A percentile compares a stretch with the other conserved stretches of the same genome.
Conservation (phyloP, 805 yeast genomes). For the Teunomyces aglyptinius region DNA sequence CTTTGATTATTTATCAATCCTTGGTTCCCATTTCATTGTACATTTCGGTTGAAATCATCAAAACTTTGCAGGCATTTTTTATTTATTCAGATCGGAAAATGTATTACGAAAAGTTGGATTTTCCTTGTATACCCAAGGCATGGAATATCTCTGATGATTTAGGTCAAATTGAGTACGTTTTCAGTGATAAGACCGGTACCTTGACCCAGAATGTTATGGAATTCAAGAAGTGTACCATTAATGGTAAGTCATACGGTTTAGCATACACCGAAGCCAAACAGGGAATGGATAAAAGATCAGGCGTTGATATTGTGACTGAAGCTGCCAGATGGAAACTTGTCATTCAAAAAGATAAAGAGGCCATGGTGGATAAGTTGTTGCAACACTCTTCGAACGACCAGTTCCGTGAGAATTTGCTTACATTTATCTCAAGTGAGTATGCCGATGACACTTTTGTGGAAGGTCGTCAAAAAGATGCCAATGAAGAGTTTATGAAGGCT, state of each 20-base stretch:
- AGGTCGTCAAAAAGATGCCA: constrained; percentile 41
- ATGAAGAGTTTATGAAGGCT: constrained; percentile 59
- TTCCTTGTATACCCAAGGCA: constrained; percentile 79
- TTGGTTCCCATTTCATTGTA: constrained; percentile 81
- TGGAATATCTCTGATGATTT: constrained; percentile 86
- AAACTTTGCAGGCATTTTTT: constrained; percentile 78
- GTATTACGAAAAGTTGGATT: constrained; percentile 68
- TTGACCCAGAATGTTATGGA: constrained; percentile 85
- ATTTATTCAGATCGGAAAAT: constrained; percentile 72
- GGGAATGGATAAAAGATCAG: constrained; percentile 75
- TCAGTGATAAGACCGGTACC: constrained; percentile 84
- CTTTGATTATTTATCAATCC: constrained; percentile 72
- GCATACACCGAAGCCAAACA: constrained; percentile 84
- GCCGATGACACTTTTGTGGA: constrained; percentile 50
- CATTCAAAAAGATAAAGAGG: constrained; percentile 55
- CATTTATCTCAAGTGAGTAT: constrained; percentile 62
- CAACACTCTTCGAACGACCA: constrained; percentile 23
- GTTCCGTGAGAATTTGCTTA: constrained; percentile 47
- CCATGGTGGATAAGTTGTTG: constrained; percentile 48
- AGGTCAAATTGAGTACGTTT: constrained; percentile 82
- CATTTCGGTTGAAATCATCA: constrained; percentile 78
- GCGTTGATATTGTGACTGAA: constrained; percentile 69
- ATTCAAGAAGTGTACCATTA: constrained; percentile 75
- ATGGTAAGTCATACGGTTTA: constrained; percentile 69
- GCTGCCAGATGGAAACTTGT: constrained; percentile 48